Evolutionary conservation across 1,284 basidiomycete genomes (phyloP), one percentile per base, ranked within the genome.

Genomic region (Cutaneotrichosporon dermatis): DNA sequence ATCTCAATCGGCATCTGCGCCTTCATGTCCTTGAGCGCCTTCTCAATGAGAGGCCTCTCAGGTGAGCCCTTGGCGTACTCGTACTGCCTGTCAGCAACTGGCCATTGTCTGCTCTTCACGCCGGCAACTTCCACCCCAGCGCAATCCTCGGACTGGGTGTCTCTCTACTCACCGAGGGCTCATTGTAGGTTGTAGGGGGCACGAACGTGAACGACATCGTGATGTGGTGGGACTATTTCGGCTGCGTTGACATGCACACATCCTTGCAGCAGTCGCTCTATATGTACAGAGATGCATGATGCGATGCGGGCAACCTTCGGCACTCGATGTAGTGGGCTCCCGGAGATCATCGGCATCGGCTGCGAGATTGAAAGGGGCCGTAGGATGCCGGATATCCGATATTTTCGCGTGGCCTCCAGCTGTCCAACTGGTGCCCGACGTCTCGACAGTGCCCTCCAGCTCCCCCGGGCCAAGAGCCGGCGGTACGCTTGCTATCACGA

Each of bases 1-100:
- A 99, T 89, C 72, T 96, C 88, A 75, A 92, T 90, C 3, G 93
- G 93, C 8, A 89, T 81, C 65, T 87, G 81, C 64, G 87, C 83
- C 76, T 90, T 83, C 87, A 98, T 89, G 80, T 91, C 83, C 36
- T 80, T 77, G 67, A 98, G 76, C 11, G 90, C 89, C 45, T 84
- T 85, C 70, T 89, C 81, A 51, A 98, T 82, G 15, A 82, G 87
- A 43, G 80, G 79, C 57, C 95, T 85, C 76, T 97, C 92, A 6
- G 83, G 75, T 1, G 91, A 90, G 61, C 87, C 89, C 46, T 86
- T 84, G 11, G 85, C 86, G 80, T 97, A 99, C 65, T 83, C 79
- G 72, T 80, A 72, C 79, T 80, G 58, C 8, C 36, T 35, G 48
- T 49, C 16, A 43, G 45, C n/a, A 25, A 25, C 25, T 25, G 25